Evolutionary conservation across 2,329 filamentous ascomycete genomes (phyloP), one percentile per base, ranked within the genome.

Genomic region (Didymella segeticola): DNA sequence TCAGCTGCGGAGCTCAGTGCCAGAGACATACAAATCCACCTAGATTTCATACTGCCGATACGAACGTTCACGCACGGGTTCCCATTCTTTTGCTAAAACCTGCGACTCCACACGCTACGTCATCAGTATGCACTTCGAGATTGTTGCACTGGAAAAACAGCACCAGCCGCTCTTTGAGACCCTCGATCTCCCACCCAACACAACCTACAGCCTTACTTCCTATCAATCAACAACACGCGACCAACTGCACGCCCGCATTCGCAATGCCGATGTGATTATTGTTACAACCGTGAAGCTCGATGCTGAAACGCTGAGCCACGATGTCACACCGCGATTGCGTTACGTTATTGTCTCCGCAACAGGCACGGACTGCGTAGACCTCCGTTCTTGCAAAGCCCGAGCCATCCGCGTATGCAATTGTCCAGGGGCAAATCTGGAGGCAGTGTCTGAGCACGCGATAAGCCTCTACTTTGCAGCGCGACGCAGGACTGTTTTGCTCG

Each of bases 401-500:
- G 77, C 77, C 26, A 75, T 83, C 45, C 71, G 73, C 12, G 75
- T 83, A 30, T 75, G 73, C 42, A 80, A 81, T 43, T 78, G 75
- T 37, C 78, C 79, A 3, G 73, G 69, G n/a, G 76, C 79, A 19
- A 82, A 82, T 47, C 72, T 80, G 38, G 75, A 80, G 39, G 68
- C 77, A 37, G 80, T 82, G 9, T 74, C 74, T 25, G 80, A 83
- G 62, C 80, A 82, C 71, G 80, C 80, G 10, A 75, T 83, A 33
- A 78, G 75, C 36, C 61, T 83, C 51, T 82, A 81, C 63, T 80
- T 80, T 58, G 78, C 79, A 5, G 67, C 78, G 6, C 71, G 80
- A 43, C 70, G 79, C 48, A 72, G 71, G 49, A 71, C 80, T 10
- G 62, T 78, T 20, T 61, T 70, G 56, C 53, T 72, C 29, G 62